Evolutionary conservation across 2,329 filamentous ascomycete genomes (phyloP), one percentile per base, ranked within the genome.

Genomic region (Aspergillus sp.): DNA sequence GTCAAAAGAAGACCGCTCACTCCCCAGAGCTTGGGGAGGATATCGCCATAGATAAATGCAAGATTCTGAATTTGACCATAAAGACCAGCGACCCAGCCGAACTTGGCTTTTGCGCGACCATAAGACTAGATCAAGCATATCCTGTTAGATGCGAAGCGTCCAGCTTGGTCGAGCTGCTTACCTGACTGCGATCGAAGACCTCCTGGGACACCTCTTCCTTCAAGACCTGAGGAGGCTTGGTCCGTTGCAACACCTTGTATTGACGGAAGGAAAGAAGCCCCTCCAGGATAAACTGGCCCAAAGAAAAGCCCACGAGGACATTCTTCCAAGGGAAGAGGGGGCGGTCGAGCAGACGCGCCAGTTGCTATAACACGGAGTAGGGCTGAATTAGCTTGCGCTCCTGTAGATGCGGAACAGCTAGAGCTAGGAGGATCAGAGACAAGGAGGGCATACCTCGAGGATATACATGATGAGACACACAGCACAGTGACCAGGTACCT

Each of bases 261-360:
- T 99, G 95, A 59, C 95, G 91, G 67, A 91, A 81, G 26, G 92
- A 92, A 55, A 99, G 87, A 79, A 94, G 91, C 49, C 91, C 88
- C 77, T 99, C 95, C 72, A 99, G 88, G 56, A 92, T 80, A 76
- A 91, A 98, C 75, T 99, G 92, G 62, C 90, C 92, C 69, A 98
- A 76, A 31, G 92, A 96, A 81, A 99, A 99, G 71, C 92, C 91
- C 69, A 98, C 85, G 71, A 99, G 93, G 70, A 99, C 87, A 75
- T 87, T 90, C 86, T 97, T 99, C 95, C 95, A 99, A 57, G 95
- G 94, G 81, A 98, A 96, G 73, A 91, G 83, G 59, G 94, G 93
- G 73, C 91, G 87, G 82, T 99, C 95, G 71, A 98, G 89, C 77
- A 90, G 88, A 77, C 86, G 87, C 73, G 92, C 91, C 68, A 98